These are phyloP conservation scores for Rhynchosporium secalis DNA, from an alignment of 2,329 filamentous ascomycete genomes.

Conservation along the genomic window DNA sequence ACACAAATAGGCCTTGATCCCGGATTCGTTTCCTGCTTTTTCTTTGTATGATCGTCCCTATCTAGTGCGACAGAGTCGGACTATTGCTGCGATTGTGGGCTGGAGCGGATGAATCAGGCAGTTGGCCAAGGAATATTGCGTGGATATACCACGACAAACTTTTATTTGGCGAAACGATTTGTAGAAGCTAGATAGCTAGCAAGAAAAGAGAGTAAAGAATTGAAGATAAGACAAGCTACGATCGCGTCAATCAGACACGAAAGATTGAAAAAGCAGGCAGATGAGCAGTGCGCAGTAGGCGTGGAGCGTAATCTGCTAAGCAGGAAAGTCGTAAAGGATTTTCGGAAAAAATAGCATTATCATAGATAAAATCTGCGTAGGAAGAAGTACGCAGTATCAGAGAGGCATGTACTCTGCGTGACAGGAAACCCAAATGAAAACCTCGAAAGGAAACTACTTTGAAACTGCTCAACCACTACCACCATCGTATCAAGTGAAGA, in stretches of 20 bases:
- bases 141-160: not conserved
- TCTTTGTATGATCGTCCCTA: too few species aligned
- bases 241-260: not conserved
- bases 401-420: conserved; percentile 14
- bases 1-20: too few species aligned
- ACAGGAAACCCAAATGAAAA: conserved; percentile 8
- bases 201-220: conserved; percentile 3
- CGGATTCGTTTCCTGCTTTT: too few species aligned
- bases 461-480: not conserved
- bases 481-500: not conserved
- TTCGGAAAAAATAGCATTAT: too few species aligned
- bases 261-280: not conserved
- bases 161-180: not conserved
- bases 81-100: too few species aligned
- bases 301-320: conserved; percentile 13
- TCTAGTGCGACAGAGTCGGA: too few species aligned
- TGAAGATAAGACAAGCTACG: not conserved
- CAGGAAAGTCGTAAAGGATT: conserved; percentile 8
- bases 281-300: not conserved
- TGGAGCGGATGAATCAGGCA: too few species aligned
- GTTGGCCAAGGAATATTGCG: too few species aligned
- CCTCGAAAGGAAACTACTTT: not conserved
- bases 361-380: too few species aligned
- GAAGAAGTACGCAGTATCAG: not conserved
- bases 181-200: not conserved